Percentiles rank a stretch among this genome's conserved stretches.
Evolutionary conservation across 129 eudicot species (phyloP).

Genomic region (Lactuca saligna): DNA sequence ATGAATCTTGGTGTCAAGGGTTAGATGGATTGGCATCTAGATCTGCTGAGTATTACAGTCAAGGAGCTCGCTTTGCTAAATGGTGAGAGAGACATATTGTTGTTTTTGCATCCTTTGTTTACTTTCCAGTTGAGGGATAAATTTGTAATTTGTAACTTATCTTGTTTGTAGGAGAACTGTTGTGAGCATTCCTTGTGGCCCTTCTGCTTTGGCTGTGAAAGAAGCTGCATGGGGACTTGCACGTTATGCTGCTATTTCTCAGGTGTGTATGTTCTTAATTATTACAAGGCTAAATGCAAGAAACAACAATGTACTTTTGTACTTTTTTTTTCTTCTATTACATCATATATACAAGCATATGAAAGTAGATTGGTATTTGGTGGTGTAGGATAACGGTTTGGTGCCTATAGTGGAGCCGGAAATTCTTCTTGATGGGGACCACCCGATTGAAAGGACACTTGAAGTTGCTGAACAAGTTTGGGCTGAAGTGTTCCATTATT

Average conservation of each 20-base stretch:
- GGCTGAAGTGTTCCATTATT: slow-evolving; percentile 88
- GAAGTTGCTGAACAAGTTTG: slow-evolving; percentile 90
- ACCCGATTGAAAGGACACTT: slow-evolving; percentile 80
- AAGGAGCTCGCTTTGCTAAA: slow-evolving; percentile 97
- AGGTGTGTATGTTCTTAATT: slow-evolving; percentile 26
- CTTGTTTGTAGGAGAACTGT: slow-evolving; percentile 67
- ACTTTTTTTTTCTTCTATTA: too few species aligned
- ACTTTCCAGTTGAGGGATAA: too few species aligned
- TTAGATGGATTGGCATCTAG: slow-evolving; percentile 93
- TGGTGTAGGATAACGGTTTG: slow-evolving; percentile 76
- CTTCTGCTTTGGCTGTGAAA: slow-evolving; percentile 87
- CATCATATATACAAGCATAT: too few species aligned
- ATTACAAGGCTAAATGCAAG: neutral
- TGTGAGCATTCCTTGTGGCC: slow-evolving; percentile 93
- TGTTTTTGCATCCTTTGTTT: too few species aligned
- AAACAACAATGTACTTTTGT: too few species aligned
- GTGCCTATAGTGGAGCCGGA: slow-evolving; percentile 98
- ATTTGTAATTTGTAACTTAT: too few species aligned
- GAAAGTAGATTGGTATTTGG: too few species aligned
- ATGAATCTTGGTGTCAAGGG: slow-evolving; percentile 97
- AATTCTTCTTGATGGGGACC: slow-evolving; percentile 96
- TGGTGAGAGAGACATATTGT: slow-evolving; percentile 47
- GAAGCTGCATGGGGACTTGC: slow-evolving; percentile 98
- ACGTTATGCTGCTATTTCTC: slow-evolving; percentile 88
- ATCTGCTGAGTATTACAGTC: slow-evolving; percentile 88